Percentiles rank a stretch among this genome's conserved stretches.
These are phyloP conservation scores for Populus davidiana DNA, from an alignment of 345 rosid species.

Conservation along the genomic window DNA sequence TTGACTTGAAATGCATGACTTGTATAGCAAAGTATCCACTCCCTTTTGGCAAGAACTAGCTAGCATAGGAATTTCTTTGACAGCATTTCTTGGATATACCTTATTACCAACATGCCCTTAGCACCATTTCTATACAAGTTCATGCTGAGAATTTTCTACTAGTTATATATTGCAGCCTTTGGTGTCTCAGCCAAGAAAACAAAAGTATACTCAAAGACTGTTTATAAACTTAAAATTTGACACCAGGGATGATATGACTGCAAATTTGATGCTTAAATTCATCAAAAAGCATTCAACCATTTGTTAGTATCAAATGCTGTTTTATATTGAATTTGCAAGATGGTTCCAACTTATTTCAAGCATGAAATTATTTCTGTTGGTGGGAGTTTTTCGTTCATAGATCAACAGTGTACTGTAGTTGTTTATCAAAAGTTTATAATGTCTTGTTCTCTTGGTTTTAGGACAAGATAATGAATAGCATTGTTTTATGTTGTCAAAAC, in stretches of 20 bases:
- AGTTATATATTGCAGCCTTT: not conserved
- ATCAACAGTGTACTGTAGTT: not conserved
- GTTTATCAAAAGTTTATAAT: not conserved
- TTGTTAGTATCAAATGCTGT: not conserved
- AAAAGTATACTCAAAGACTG: not conserved
- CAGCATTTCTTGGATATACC: not conserved
- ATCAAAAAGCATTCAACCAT: not conserved
- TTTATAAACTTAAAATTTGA: not conserved
- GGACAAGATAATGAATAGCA: not conserved
- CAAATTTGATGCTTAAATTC: not conserved
- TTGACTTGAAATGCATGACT: not conserved
- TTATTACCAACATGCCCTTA: not conserved
- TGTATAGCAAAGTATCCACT: not conserved
- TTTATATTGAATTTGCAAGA: not conserved
- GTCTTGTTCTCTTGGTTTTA: not conserved
- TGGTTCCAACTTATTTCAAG: not conserved
- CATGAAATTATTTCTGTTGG: too few relatives aligned
- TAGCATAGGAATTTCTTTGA: not conserved
- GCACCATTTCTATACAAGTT: not conserved
- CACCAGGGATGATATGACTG: not conserved
- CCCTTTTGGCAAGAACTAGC: not conserved
- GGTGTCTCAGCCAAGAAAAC: not conserved
- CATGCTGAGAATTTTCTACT: not conserved
- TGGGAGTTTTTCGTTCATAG: too few relatives aligned
- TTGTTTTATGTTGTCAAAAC: not conserved